Conservation (phyloP, 1,284 basidiomycete species). For the Malassezia brasiliensis region DNA sequence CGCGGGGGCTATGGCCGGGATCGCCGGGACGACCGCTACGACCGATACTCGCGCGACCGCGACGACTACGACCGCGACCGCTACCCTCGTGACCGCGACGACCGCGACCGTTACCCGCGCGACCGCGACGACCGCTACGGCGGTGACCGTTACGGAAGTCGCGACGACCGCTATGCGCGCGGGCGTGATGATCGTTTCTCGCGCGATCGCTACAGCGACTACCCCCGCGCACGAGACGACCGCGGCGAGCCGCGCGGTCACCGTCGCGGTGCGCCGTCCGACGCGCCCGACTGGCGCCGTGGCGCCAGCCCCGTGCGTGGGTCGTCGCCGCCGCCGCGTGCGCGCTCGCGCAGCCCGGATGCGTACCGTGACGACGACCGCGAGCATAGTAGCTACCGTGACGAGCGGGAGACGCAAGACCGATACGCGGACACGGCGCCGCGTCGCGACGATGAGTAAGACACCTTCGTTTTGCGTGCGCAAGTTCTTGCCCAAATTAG, state of each 20-base stretch:
- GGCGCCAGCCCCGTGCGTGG: slow-evolving; percentile 2
- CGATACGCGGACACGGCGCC: not conserved
- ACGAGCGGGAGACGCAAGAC: slow-evolving; percentile 4
- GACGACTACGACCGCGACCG: slow-evolving; percentile 3
- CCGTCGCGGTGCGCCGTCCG: not conserved
- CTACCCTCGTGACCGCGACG: not conserved
- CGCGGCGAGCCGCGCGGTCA: not conserved
- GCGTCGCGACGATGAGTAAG: not conserved
- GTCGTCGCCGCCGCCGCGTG: slow-evolving; percentile 6
- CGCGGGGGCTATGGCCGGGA: not conserved
- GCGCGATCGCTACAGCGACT: not conserved
- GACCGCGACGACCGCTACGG: not conserved
- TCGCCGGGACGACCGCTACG: not conserved
- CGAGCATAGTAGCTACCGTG: not conserved
- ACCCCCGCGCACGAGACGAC: not conserved
- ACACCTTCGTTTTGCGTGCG: not conserved
- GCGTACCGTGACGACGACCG: slow-evolving; percentile 3
- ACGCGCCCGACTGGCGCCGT: slow-evolving; percentile 3
- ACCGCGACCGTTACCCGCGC: not conserved
- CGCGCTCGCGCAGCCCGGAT: slow-evolving; percentile 8
- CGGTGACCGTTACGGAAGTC: not conserved
- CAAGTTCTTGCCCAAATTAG: not conserved
- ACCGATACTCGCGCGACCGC: not conserved
- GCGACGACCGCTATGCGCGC: not conserved
- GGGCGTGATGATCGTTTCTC: not conserved